Base-by-base conservation (phyloP, 352 stramenopile species). In the Globisporangium heterothallicum region DNA sequence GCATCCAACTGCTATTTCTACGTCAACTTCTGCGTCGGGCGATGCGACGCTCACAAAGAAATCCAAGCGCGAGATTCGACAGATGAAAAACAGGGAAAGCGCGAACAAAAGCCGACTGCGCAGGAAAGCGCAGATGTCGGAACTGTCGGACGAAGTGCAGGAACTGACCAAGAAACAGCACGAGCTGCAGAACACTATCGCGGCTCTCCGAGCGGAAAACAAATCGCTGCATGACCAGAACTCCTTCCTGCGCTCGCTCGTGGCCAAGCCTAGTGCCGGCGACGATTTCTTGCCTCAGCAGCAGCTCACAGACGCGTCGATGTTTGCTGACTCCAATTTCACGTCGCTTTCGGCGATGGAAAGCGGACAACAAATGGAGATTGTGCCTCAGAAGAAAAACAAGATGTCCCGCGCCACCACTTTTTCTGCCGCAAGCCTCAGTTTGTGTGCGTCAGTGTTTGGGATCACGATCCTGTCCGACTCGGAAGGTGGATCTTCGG, bases 21-120 rank as follows among this genome's bases (percentile, higher is more conserved):
- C 48, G 29, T 36, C 46, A 4, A 32, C 51, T 3, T 4, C 53
- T 0, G 30, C 38, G 13, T 21, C 55, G 9, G 30, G 41, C 19
- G 64, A 69, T 36, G 51, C 44, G 6, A 47, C 63, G 32, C 61
- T 65, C 29, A 40, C 61, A 22, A 88, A 87, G 53, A 86, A 86
- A 22, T 86, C 79, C 5, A 92, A 90, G 70, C 72, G 78, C 18
- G 81, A 88, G 58, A 88, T 90, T 43, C 78, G 81, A 2, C 73
- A 90, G 59, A 92, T 92, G 81, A 92, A 92, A 57, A 92, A 92
- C 69, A 72, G 81, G 35, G 81, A 92, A 51, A 92, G 81, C 49
- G 81, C 81, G 52, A 92, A 92, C 72, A 84, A 84, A 57, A 89
- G 76, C 36, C 78, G 81, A 21, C 42, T 88, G 42, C 75, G 77